Percentiles rank a stretch among this genome's conserved stretches.
These are phyloP conservation scores for Eremochloa ophiuroides DNA, from an alignment of 176 grass and related monocot species.

Conservation along the genomic window DNA sequence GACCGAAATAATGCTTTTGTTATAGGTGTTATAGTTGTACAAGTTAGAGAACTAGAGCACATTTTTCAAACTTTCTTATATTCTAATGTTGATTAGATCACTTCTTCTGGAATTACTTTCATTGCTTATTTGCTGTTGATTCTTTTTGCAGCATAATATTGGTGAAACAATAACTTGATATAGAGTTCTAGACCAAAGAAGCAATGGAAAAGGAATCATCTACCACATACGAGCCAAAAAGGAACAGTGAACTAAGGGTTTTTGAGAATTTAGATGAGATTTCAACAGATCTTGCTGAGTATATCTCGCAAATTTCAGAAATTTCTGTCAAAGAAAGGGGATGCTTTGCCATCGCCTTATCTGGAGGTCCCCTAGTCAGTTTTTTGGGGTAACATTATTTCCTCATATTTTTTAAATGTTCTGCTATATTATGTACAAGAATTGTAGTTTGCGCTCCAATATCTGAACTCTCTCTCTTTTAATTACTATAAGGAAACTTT, in stretches of 20 bases:
- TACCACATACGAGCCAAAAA: slow-evolving; percentile 51
- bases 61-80: neutral
- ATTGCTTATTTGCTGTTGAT: slow-evolving; percentile 23
- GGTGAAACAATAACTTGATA: slow-evolving; percentile 21
- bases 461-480: slow-evolving; percentile 17
- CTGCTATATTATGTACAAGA: neutral
- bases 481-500: slow-evolving; percentile 75
- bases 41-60: neutral
- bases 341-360: slow-evolving; percentile 82
- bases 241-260: slow-evolving; percentile 68
- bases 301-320: slow-evolving; percentile 88
- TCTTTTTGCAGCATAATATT: slow-evolving; percentile 40
- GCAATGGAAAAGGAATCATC: slow-evolving; percentile 49
- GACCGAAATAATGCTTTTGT: neutral
- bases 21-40: slow-evolving; percentile 4
- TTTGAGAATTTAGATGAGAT: slow-evolving; percentile 86
- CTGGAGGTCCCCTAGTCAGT: slow-evolving; percentile 68
- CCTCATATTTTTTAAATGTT: neutral
- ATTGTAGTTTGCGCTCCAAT: neutral
- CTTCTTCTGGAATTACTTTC: slow-evolving; percentile 3
- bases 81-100: slow-evolving; percentile 20
- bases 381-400: slow-evolving; percentile 67
- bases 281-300: slow-evolving; percentile 76
- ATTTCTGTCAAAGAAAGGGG: slow-evolving; percentile 95
- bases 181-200: slow-evolving; percentile 14